Conservation (phyloP, 2,329 filamentous ascomycete genomes). For the Elsinoe fawcettii region DNA sequence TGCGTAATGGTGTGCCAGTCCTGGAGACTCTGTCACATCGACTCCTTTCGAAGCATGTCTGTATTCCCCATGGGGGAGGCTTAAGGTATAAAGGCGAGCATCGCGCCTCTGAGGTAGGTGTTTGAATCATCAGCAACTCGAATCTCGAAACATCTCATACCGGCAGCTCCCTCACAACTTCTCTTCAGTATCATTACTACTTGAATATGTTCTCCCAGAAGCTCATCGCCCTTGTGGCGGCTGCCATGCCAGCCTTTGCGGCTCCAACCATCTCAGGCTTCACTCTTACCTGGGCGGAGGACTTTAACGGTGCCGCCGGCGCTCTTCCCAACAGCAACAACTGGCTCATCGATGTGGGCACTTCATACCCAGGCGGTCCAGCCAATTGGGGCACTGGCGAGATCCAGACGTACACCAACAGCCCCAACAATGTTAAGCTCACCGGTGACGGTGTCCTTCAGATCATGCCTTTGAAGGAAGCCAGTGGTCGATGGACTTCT, state of each 20-base stretch:
- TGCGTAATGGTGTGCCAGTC: not conserved
- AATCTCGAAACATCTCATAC: not conserved
- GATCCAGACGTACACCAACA: conserved; percentile 40
- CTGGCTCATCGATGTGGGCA: conserved; percentile 42
- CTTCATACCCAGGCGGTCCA: conserved; percentile 40
- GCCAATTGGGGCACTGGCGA: conserved; percentile 45
- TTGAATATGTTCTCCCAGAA: conserved; percentile 4
- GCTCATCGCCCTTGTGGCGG: conserved; percentile 3
- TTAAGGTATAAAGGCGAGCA: conserved; percentile 1
- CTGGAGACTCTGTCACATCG: not conserved
- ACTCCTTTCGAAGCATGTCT: not conserved
- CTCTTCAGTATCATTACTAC: not conserved
- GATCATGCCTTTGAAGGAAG: conserved; percentile 31
- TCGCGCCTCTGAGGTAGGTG: not conserved
- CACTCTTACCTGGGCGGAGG: conserved; percentile 23
- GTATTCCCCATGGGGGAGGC: conserved; percentile 3
- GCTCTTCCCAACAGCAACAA: conserved; percentile 33
- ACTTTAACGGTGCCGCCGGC: conserved; percentile 29
- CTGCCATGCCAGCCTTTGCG: not conserved
- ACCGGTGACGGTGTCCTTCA: conserved; percentile 32
- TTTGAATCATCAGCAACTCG: not conserved
- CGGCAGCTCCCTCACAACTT: not conserved
- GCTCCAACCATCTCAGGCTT: conserved; percentile 9
- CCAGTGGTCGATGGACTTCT: conserved; percentile 21
- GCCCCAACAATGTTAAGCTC: conserved; percentile 35